Percentiles rank a stretch among this genome's conserved stretches.
phyloP scores from a whole-genome alignment of 2,329 filamentous ascomycete genomes.

The Penicillium sp. region DNA sequence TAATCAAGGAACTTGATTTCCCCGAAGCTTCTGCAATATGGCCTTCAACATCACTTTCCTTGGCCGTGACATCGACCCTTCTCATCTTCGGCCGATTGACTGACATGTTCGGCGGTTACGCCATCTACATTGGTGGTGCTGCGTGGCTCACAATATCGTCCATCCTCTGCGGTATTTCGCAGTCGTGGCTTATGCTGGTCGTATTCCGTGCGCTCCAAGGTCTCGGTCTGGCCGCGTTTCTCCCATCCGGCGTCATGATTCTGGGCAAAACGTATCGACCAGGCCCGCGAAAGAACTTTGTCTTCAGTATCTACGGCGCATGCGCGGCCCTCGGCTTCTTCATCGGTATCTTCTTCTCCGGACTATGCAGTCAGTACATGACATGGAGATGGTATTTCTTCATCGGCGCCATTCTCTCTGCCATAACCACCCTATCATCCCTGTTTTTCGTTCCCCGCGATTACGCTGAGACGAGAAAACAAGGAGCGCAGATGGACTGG shows the following conservation, averaged over 20 bases:
- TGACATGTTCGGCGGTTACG: constrained; percentile 67
- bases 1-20: constrained; percentile 67
- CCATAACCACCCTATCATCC: constrained; percentile 51
- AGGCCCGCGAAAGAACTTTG: constrained; percentile 70
- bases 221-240: constrained; percentile 72
- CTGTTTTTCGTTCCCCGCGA: constrained; percentile 53
- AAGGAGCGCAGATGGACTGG: constrained; percentile 69
- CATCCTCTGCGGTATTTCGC: constrained; percentile 71
- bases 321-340: constrained; percentile 57
- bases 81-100: constrained; percentile 61
- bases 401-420: constrained; percentile 62
- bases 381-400: constrained; percentile 73
- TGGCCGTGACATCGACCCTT: constrained; percentile 55
- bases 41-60: constrained; percentile 58
- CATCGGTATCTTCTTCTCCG: constrained; percentile 68
- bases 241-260: constrained; percentile 71
- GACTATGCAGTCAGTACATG: constrained; percentile 59
- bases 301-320: constrained; percentile 64
- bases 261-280: constrained; percentile 69
- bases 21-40: constrained; percentile 65
- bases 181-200: constrained; percentile 71
- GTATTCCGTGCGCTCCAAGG: constrained; percentile 76
- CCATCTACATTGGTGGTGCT: constrained; percentile 68
- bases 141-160: constrained; percentile 71
- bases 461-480: constrained; percentile 41